These are phyloP conservation scores for Aspergillus sp. DNA, from an alignment of 2,329 filamentous ascomycete genomes.

Conservation along the genomic window DNA sequence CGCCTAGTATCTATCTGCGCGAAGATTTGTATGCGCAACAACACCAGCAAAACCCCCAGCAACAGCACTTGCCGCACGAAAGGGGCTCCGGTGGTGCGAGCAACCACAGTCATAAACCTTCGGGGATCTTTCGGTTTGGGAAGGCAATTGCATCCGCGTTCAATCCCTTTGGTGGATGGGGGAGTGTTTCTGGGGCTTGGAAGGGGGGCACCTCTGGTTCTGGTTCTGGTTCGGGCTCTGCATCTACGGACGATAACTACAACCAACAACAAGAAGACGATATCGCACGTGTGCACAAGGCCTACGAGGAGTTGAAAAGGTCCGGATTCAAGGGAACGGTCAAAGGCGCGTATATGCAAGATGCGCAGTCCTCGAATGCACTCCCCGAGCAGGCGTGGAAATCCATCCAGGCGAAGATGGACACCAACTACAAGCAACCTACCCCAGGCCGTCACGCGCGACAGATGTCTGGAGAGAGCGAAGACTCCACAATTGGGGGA, in stretches of 20 bases:
- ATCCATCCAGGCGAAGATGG: slow-evolving; percentile 26
- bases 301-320: slow-evolving; percentile 50
- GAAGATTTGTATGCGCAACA: slow-evolving; percentile 21
- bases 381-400: slow-evolving; percentile 30
- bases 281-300: slow-evolving; percentile 43
- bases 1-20: slow-evolving; percentile 61
- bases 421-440: slow-evolving; percentile 8
- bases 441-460: slow-evolving; percentile 9
- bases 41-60: slow-evolving; percentile 1
- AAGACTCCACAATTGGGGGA: background rate
- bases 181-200: slow-evolving; percentile 37
- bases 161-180: slow-evolving; percentile 47
- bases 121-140: slow-evolving; percentile 50
- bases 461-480: slow-evolving; percentile 9
- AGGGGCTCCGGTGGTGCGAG: slow-evolving; percentile 3
- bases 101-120: slow-evolving; percentile 31
- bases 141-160: slow-evolving; percentile 49
- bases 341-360: slow-evolving; percentile 26
- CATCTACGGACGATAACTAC: slow-evolving; percentile 27
- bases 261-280: slow-evolving; percentile 35
- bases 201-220: slow-evolving; percentile 18
- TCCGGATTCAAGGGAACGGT: slow-evolving; percentile 42
- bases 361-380: slow-evolving; percentile 8
- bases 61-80: background rate
- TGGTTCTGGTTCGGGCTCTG: slow-evolving; percentile 1